Evolutionary conservation across 768 basidiomycete genomes (phyloP).

Genomic region (Boletus pseudo-olivaceus): DNA sequence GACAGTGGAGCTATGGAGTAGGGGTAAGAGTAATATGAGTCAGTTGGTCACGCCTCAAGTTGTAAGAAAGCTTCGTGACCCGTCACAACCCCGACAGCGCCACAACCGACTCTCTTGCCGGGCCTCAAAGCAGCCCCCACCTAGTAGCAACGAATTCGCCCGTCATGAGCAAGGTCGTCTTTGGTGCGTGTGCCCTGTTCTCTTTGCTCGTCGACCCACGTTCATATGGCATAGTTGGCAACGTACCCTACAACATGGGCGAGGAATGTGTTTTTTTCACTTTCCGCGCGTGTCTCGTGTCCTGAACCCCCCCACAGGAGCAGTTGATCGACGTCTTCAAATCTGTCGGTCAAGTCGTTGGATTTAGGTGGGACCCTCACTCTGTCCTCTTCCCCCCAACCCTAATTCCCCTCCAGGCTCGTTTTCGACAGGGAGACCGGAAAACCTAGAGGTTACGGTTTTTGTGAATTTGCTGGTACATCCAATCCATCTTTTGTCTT

Average conservation of each 20-base stretch:
- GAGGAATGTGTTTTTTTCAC: conserved; percentile 42
- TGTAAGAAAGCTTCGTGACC: too few relatives aligned
- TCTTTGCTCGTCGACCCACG: background rate
- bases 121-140: background rate
- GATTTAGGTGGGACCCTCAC: conserved; percentile 61
- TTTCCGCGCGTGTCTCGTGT: background rate
- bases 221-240: conserved; percentile 54
- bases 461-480: conserved; percentile 90
- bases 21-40: too few relatives aligned
- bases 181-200: conserved; percentile 45
- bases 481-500: conserved; percentile 33
- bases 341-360: conserved; percentile 81
- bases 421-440: conserved; percentile 93
- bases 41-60: too few relatives aligned
- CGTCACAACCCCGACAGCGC: background rate
- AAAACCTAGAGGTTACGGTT: conserved; percentile 91
- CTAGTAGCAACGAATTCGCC: background rate
- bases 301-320: conserved; percentile 43
- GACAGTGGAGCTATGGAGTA: too few relatives aligned
- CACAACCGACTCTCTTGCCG: background rate
- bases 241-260: conserved; percentile 88
- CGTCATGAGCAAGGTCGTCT: conserved; percentile 67
- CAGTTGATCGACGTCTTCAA: conserved; percentile 87
- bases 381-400: background rate
- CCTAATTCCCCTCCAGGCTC: conserved; percentile 44